phyloP scores from a whole-genome alignment of 768 basidiomycete genomes.

The Suillus placidus region DNA sequence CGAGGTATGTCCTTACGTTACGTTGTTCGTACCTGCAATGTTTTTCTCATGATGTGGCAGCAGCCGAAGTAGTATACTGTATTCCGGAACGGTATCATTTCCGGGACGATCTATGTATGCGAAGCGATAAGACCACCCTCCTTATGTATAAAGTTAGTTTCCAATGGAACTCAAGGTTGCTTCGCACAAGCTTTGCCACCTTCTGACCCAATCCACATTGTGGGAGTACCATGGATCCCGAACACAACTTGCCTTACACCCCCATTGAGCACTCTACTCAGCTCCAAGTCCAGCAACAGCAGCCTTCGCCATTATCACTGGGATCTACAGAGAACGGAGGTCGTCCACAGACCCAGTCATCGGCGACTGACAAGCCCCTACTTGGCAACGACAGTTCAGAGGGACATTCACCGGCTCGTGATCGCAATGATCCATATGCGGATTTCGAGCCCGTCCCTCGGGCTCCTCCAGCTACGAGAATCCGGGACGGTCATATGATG shows the following conservation, averaged over 20 bases:
- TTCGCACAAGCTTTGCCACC: neutral
- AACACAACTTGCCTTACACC: neutral
- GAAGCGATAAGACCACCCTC: neutral
- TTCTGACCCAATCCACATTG: neutral
- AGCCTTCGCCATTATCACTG: neutral
- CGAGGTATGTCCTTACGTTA: neutral
- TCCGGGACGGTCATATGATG: conserved; percentile 18
- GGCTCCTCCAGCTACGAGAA: conserved; percentile 12
- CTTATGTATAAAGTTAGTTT: neutral
- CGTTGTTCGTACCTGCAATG: neutral
- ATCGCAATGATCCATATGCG: conserved; percentile 11
- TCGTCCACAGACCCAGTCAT: conserved; percentile 8
- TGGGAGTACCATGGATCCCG: conserved; percentile 21
- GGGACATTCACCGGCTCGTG: conserved; percentile 3
- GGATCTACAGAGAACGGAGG: neutral
- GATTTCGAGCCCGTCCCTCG: conserved; percentile 14
- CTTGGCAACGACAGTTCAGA: conserved; percentile 13
- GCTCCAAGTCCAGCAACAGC: neutral
- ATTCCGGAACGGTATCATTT: neutral
- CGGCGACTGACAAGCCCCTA: conserved; percentile 15
- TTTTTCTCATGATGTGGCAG: neutral
- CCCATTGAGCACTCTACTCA: neutral
- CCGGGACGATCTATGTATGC: neutral
- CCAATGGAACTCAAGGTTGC: too few relatives aligned
- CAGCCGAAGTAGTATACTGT: neutral